Conservation (phyloP, 768 basidiomycete species). For the Suillus decipiens region DNA sequence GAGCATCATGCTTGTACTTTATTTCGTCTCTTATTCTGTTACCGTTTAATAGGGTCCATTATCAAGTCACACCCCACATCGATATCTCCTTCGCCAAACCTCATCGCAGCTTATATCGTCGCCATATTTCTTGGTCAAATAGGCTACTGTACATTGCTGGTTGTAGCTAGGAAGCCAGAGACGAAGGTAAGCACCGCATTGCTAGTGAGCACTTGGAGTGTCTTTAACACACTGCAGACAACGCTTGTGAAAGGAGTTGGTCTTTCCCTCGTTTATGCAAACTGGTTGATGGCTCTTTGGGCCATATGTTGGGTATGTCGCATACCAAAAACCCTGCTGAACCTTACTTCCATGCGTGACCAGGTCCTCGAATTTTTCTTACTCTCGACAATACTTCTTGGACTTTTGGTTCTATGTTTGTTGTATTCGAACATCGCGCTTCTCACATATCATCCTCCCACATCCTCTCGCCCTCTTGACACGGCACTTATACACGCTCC, state of each 20-base stretch:
- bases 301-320: conserved; percentile 69
- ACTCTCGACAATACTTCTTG: conserved; percentile 71
- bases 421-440: conserved; percentile 81
- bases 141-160: conserved; percentile 81
- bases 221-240: conserved; percentile 39
- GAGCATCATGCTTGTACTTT: conserved; percentile 14
- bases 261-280: conserved; percentile 69
- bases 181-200: conserved; percentile 61
- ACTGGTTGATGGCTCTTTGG: conserved; percentile 82
- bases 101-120: conserved; percentile 62
- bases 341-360: conserved; percentile 2
- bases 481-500: conserved; percentile 87
- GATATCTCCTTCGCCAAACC: conserved; percentile 62
- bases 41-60: conserved; percentile 44
- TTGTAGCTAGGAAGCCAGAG: conserved; percentile 68
- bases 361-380: conserved; percentile 78
- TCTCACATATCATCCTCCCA: conserved; percentile 69
- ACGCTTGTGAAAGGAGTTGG: conserved; percentile 82
- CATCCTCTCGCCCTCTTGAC: conserved; percentile 64
- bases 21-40: background rate
- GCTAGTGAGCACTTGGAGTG: background rate
- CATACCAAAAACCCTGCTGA: background rate
- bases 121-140: conserved; percentile 67
- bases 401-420: conserved; percentile 67
- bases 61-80: conserved; percentile 60